Evolutionary conservation across 805 yeast species (phyloP).

Genomic region (Myxozyma sirexii): DNA sequence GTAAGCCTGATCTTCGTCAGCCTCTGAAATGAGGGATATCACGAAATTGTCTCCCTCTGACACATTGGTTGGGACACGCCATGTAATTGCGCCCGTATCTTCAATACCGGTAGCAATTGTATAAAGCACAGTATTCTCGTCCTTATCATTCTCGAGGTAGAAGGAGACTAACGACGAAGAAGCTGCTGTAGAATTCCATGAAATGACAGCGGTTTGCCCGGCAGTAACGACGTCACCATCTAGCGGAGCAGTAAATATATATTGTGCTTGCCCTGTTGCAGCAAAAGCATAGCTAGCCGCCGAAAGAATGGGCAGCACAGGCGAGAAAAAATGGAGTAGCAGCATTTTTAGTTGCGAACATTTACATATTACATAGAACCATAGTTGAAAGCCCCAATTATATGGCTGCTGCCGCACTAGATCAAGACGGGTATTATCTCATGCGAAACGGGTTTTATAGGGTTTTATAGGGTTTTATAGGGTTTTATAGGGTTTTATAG

Average conservation of each 20-base stretch:
- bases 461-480: no score
- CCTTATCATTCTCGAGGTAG: neutral
- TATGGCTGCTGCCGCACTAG: no score
- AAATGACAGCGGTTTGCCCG: constrained; percentile 1
- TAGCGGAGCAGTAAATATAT: neutral
- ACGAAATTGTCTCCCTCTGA: constrained; percentile 1
- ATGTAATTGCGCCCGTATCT: constrained; percentile 1
- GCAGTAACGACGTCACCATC: constrained; percentile 1
- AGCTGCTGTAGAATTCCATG: constrained; percentile 2
- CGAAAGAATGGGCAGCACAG: no score
- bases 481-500: no score
- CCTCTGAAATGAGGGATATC: constrained; percentile 3
- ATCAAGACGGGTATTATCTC: no score
- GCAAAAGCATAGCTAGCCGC: neutral
- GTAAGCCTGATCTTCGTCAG: neutral
- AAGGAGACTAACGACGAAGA: neutral
- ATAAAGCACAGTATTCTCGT: neutral
- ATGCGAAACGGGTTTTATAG: no score
- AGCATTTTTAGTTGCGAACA: no score
- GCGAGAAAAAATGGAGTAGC: no score
- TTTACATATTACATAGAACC: no score
- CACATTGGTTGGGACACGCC: constrained; percentile 2
- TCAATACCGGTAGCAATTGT: constrained; percentile 3
- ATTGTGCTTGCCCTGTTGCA: neutral
- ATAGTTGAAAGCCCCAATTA: no score